Percentiles rank a stretch among this genome's conserved stretches.
These are phyloP conservation scores for Fusarium liriodendri DNA, from an alignment of 2,329 filamentous ascomycete genomes.

Conservation along the genomic window DNA sequence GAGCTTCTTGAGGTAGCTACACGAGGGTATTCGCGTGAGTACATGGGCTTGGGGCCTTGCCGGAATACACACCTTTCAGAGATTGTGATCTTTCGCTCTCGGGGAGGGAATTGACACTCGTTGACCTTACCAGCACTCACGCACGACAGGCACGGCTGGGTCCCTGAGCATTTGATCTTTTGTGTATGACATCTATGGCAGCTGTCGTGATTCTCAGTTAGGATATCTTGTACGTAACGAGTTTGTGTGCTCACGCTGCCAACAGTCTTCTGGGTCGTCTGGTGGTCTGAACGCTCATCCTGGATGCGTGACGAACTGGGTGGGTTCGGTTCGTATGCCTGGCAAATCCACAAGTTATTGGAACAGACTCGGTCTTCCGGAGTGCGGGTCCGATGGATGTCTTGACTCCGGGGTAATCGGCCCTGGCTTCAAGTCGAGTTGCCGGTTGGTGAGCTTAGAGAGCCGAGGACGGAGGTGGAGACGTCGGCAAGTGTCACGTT, in stretches of 20 bases:
- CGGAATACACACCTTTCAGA: slow-evolving; percentile 16
- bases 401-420: slow-evolving; percentile 31
- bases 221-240: background rate
- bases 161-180: slow-evolving; percentile 60
- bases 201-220: slow-evolving; percentile 17
- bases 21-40: background rate
- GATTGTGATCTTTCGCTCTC: slow-evolving; percentile 54
- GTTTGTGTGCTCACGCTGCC: slow-evolving; percentile 36
- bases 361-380: slow-evolving; percentile 8
- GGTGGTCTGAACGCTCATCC: slow-evolving; percentile 30
- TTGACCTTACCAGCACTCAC: slow-evolving; percentile 49
- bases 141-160: slow-evolving; percentile 56
- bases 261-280: slow-evolving; percentile 40
- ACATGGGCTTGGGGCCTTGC: rapidly evolving
- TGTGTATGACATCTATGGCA: slow-evolving; percentile 58
- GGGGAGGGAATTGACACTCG: slow-evolving; percentile 53
- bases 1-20: slow-evolving; percentile 30
- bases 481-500: slow-evolving; percentile 18
- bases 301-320: slow-evolving; percentile 1
- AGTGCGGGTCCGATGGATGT: slow-evolving; percentile 23
- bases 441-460: slow-evolving; percentile 6
- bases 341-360: slow-evolving; percentile 22
- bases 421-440: slow-evolving; percentile 11
- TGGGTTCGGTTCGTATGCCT: slow-evolving; percentile 1
- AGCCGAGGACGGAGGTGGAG: slow-evolving; percentile 18